Base-by-base conservation (phyloP, 306 rosid species). In the Dryas alaskensis region DNA sequence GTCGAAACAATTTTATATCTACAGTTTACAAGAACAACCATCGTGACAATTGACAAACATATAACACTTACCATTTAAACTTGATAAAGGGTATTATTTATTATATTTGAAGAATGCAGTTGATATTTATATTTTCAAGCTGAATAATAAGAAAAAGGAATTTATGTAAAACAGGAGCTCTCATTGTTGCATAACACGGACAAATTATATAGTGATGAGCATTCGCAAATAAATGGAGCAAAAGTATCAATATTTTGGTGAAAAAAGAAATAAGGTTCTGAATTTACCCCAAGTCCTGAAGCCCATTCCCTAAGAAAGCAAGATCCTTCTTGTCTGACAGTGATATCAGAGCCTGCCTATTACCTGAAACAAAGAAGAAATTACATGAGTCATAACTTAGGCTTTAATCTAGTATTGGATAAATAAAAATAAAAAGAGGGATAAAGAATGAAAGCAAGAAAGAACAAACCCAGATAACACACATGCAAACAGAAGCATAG, bases 1-100 rank as follows among this genome's bases (percentile, higher is more conserved):
- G 98, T 94, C 44, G 97, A 94, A 83, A 94, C 96, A 87, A 94
- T 89, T 47, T 87, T 79, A 69, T 84, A 94, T 8, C 98, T 94
- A 76, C 76, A 66, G 60, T 73, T 63, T 65, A 7, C 55, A 51
- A 27, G 16, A 49, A 19, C 31, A 22, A n/a, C 25, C 11, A 8
- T 49, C 65, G n/a, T 10, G 1, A 64, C 17, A 80, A 66, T 19
- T 10, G 1, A 64, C 17, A 80, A 66, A 39, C 62, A 50, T 13
- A 48, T 46, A 4, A 42, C 25, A 63, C 49, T 63, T 2, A 11
- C 53, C 42, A 39, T 2, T 57, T 53, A 69, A 11, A 19, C 22
- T 59, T 45, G 3, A 53, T 42, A 17, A 40, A n/a, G 39, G 7
- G 12, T 40, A 47, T 39, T 16, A 16, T 16, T 43, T 7, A 51